Base-by-base conservation (phyloP, 768 basidiomycete genomes). In the Pholiota microspora region DNA sequence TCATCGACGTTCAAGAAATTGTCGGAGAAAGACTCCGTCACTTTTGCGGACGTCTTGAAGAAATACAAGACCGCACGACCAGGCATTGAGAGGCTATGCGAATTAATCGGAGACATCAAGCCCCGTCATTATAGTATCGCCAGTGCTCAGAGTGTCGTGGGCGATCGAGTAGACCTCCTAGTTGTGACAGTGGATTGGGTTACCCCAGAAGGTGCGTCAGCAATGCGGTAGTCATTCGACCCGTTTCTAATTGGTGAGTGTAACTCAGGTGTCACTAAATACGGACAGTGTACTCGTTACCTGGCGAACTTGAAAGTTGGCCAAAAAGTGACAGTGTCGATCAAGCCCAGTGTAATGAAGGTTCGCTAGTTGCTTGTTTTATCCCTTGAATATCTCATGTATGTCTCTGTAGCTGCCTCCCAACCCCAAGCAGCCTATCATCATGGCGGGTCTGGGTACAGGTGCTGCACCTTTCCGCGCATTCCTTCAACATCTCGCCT, bases 301-400 rank as follows among this genome's bases (percentile, higher is more conserved):
- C 87, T 98, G 34, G 87, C 89, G 2, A 85, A 80, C 35, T 80
- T 99, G 40, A 82, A 83, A 64, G 69, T 88, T 32, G 97, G 96
- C 16, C 89, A 92, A 68, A 88, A 96, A 71, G 94, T 98, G 18
- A 98, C 94, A 0, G 96, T 97, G 7, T 98, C 95, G 5, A 89
- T 98, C 73, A 97, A 97, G 71, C 97, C 97, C 23, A 97, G 94
- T 67, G 97, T 99, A 25, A 98, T 99, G 97, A 98, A 98, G 81
- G 91, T 92, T 54, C 21, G 78, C 69, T 21, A 12, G 15, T 34
- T 44, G 49, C 8, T 15, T 42, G n/a, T 15, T 45, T 25, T 16
- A 8, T 6, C 9, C 16, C 6, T 32, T 36, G 29, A 1, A 23
- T 27, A 16, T 18, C 13, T 28, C 9, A 21, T 28, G 7, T 4